Base-by-base conservation (phyloP, 768 basidiomycete genomes). In the Panaeolus cyanescens region DNA sequence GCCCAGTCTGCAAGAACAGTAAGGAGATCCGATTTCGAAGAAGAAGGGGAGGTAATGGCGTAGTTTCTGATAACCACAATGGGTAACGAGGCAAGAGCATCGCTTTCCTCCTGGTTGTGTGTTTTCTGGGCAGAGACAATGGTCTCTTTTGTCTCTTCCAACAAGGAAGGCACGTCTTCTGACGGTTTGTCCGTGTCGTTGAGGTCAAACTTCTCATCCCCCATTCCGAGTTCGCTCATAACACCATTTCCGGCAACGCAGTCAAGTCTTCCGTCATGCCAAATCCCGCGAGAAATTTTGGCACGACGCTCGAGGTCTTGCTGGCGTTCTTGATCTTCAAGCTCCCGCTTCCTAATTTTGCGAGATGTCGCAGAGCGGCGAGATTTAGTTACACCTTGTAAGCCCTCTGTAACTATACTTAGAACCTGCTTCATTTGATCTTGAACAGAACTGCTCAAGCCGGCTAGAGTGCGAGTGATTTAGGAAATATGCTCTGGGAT, bases 201-300 rank as follows among this genome's bases (percentile, higher is more conserved):
- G 7, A 71, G 70, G 8, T 66, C 66, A 64, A 88, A 81, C 3
- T 67, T 67, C 72, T 96, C 95, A 57, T 93, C 85, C 0, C 95
- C 95, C 2, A 91, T 69, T 2, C 95, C 95, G 1, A 97, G 81
- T 71, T 96, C 95, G 55, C 85, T 83, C 77, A 97, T 95, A 54
- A 92, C 71, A 2, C 96, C 95, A 62, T 89, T 95, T 0, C 95
- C 95, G 1, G 92, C 88, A 32, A 96, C 75, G 61, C 86, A 88
- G 69, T 96, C 96, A 32, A 97, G 61, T 55, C 96, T 80, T 8
- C 90, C 91, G 69, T 98, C 96, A 65, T 95, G 93, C 87, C 89
- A 95, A 28, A 78, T 82, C 0, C 92, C 92, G n/a, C 75, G 66
- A 19, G 73, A 72, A 61, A 95, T 86, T 37, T 79, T 73, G 60